These are phyloP conservation scores for Zalaria sp. DNA, from an alignment of 2,329 filamentous ascomycete species.

Conservation along the genomic window DNA sequence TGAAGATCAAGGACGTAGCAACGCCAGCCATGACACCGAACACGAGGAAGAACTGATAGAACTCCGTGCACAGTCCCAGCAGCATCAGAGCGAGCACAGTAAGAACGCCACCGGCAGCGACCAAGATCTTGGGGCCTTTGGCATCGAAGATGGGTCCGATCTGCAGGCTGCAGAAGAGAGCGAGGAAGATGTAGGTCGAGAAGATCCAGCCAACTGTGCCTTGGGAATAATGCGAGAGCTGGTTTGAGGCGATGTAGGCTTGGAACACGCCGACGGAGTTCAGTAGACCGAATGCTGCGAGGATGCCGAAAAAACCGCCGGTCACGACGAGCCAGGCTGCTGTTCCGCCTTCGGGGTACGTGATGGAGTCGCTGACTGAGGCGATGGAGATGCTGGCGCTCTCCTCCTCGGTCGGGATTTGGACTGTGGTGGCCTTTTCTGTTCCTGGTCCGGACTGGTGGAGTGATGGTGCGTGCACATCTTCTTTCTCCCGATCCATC, in stretches of 20 bases:
- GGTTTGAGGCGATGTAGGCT: slow-evolving; percentile 10
- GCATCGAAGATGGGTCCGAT: slow-evolving; percentile 15
- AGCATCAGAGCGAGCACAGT: slow-evolving; percentile 49
- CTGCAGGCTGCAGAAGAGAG: slow-evolving; percentile 13
- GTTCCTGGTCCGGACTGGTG: too few species aligned
- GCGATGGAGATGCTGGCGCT: too few species aligned
- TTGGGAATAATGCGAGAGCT: slow-evolving; percentile 9
- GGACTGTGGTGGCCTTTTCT: too few species aligned
- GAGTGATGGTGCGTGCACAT: not conserved
- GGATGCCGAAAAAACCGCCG: slow-evolving; percentile 64
- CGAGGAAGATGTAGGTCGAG: slow-evolving; percentile 13
- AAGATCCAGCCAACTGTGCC: slow-evolving; percentile 15
- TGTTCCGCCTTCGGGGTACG: slow-evolving; percentile 67
- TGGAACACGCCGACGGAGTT: slow-evolving; percentile 13
- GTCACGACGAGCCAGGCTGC: slow-evolving; percentile 72
- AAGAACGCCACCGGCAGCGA: slow-evolving; percentile 49
- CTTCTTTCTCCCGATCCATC: too few species aligned
- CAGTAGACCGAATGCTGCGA: slow-evolving; percentile 42
- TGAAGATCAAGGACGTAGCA: slow-evolving; percentile 66
- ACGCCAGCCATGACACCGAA: slow-evolving; percentile 63
- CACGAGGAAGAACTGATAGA: slow-evolving; percentile 69
- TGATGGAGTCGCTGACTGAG: too few species aligned
- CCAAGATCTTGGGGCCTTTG: slow-evolving; percentile 37
- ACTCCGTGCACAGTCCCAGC: slow-evolving; percentile 56
- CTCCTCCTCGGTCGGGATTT: too few species aligned